Percentiles rank a stretch among this genome's conserved stretches.
Conservation (phyloP, 176 grass and related monocot species). For the Avena atlantica region DNA sequence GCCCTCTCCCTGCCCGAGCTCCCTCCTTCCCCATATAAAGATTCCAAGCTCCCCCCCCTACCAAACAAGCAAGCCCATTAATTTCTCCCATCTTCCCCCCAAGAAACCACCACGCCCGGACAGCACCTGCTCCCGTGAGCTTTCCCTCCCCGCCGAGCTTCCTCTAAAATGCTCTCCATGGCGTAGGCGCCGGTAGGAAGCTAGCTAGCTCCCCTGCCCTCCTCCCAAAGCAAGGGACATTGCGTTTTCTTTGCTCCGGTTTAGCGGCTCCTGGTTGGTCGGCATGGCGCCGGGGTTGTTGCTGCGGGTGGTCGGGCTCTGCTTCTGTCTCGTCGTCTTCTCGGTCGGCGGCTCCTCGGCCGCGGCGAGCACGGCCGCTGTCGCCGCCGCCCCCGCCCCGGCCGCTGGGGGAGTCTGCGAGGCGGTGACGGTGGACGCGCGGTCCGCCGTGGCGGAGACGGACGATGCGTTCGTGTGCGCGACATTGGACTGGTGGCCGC, state of each 20-base stretch:
- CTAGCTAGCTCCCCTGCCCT: constrained; percentile 32
- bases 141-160: neutral
- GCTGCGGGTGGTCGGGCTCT: constrained; percentile 41
- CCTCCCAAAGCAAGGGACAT: constrained; percentile 23
- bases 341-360: constrained; percentile 46
- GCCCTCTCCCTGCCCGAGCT: neutral
- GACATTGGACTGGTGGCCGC: constrained; percentile 95
- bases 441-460: constrained; percentile 49
- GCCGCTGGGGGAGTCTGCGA: neutral
- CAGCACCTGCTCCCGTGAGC: neutral
- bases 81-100: neutral
- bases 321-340: constrained; percentile 52
- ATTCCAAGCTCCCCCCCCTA: constrained; percentile 44
- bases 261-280: neutral
- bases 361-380: constrained; percentile 38
- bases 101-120: constrained; percentile 22
- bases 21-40: constrained; percentile 31
- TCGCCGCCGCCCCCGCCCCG: neutral
- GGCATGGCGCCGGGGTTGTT: constrained; percentile 40
- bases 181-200: constrained; percentile 44
- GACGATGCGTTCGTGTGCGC: constrained; percentile 78
- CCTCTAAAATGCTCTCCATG: constrained; percentile 34
- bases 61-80: constrained; percentile 31
- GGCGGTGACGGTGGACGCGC: constrained; percentile 54
- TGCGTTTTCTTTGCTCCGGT: constrained; percentile 6